These are phyloP conservation scores for Domatiomyces globalis DNA, from an alignment of 2,329 filamentous ascomycete genomes.

Conservation along the genomic window DNA sequence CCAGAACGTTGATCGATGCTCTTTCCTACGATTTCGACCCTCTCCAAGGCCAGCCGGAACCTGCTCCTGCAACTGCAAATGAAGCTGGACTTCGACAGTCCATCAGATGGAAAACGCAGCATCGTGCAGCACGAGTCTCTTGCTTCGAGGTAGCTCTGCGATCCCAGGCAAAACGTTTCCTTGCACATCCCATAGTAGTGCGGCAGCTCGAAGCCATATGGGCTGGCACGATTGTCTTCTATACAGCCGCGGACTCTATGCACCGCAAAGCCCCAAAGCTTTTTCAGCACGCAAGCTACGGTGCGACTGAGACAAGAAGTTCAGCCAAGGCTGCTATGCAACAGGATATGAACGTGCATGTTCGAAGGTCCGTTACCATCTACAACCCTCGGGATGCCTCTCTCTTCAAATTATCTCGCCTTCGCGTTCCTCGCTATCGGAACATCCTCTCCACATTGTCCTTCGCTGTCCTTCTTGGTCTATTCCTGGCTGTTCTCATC, in stretches of 20 bases:
- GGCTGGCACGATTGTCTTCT: constrained; percentile 90
- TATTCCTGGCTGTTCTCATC: constrained; percentile 71
- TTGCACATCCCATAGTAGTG: constrained; percentile 81
- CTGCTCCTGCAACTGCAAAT: constrained; percentile 19
- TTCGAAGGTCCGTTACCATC: constrained; percentile 57
- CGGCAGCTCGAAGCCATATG: constrained; percentile 95
- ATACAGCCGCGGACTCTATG: constrained; percentile 71
- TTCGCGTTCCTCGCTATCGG: constrained; percentile 81
- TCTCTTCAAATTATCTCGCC: constrained; percentile 74
- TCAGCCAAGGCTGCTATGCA: constrained; percentile 9
- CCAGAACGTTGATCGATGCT: constrained; percentile 80
- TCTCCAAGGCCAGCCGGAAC: constrained; percentile 58
- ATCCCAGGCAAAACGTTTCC: constrained; percentile 80
- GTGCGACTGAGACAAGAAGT: constrained; percentile 21
- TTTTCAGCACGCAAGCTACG: constrained; percentile 25
- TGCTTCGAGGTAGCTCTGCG: constrained; percentile 87
- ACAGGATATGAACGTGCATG: constrained; percentile 7
- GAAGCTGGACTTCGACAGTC: constrained; percentile 20
- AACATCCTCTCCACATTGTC: constrained; percentile 82
- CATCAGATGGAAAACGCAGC: constrained; percentile 23
- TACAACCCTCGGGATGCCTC: constrained; percentile 88
- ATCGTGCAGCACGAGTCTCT: constrained; percentile 62
- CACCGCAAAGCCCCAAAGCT: constrained; percentile 40
- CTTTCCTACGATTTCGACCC: constrained; percentile 92
- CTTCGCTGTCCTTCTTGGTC: constrained; percentile 65